Evolutionary conservation across 768 basidiomycete species (phyloP).

Genomic region (Russula griseocarnosa): DNA sequence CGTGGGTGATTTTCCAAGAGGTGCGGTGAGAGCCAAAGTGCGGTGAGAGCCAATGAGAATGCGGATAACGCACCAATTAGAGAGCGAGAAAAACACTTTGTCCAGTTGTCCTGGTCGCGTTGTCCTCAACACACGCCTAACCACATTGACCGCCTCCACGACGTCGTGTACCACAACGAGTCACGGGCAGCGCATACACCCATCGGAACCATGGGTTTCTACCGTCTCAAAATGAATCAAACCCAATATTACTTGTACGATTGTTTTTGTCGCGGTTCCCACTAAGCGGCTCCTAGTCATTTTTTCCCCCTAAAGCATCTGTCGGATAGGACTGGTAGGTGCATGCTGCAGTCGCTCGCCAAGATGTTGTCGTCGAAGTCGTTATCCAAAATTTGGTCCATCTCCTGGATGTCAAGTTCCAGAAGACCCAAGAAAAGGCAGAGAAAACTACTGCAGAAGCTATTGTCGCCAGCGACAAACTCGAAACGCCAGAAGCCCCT

Average conservation of each 20-base stretch:
- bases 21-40: no score
- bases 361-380: conserved; percentile 85
- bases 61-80: no score
- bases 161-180: background rate
- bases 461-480: conserved; percentile 53
- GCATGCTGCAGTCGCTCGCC: conserved; percentile 83
- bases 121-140: background rate
- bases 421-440: conserved; percentile 82
- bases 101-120: no score
- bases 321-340: conserved; percentile 91
- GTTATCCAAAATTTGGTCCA: conserved; percentile 85
- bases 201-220: background rate
- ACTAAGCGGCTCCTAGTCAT: background rate
- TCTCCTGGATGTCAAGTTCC: conserved; percentile 74
- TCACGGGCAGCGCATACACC: background rate
- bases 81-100: no score
- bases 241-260: background rate
- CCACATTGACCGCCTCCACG: background rate
- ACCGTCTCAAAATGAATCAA: background rate
- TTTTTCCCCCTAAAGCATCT: conserved; percentile 35
- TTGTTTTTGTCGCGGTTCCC: background rate
- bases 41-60: no score
- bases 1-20: no score
- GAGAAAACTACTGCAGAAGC: conserved; percentile 58
- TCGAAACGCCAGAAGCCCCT: conserved; percentile 92